These are phyloP conservation scores for Pseudocohnilembus persalinus DNA, from an alignment of 169 alveolate genomes.

Conservation along the genomic window DNA sequence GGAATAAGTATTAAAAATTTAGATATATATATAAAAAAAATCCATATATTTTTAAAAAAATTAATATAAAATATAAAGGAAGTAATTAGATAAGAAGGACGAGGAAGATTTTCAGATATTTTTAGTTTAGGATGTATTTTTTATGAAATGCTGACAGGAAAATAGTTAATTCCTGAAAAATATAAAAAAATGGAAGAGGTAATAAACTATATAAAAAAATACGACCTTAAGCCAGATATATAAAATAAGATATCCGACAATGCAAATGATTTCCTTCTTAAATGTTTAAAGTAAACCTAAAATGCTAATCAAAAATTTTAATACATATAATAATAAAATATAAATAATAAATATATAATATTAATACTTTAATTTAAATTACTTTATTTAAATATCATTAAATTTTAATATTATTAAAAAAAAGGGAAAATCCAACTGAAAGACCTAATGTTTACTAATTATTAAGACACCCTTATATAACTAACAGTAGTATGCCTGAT, in stretches of 20 bases:
- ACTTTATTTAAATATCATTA: background rate
- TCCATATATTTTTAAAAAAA: constrained; percentile 41
- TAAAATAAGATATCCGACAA: constrained; percentile 65
- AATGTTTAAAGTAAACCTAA: constrained; percentile 67
- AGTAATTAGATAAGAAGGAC: constrained; percentile 33
- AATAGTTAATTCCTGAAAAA: constrained; percentile 76
- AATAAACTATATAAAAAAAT: constrained; percentile 17
- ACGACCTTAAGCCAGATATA: no score
- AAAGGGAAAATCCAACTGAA: constrained; percentile 23
- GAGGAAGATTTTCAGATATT: constrained; percentile 51
- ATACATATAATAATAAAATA: no score
- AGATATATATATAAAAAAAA: constrained; percentile 23
- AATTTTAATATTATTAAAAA: background rate
- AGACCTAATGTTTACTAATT: constrained; percentile 37
- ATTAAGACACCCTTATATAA: constrained; percentile 30
- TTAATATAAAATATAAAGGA: constrained; percentile 42
- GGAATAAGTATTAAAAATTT: constrained; percentile 10
- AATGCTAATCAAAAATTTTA: no score
- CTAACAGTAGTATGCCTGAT: background rate
- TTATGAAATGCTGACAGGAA: constrained; percentile 80
- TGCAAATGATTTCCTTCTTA: constrained; percentile 66
- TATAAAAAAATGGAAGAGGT: constrained; percentile 66
- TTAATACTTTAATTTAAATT: no score
- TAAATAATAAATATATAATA: no score
- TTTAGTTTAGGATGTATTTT: constrained; percentile 89